A percentile compares a stretch with the other conserved stretches of the same genome.
These are phyloP conservation scores for Odontarrhena argentea DNA, from an alignment of 345 rosid species.

Conservation along the genomic window DNA sequence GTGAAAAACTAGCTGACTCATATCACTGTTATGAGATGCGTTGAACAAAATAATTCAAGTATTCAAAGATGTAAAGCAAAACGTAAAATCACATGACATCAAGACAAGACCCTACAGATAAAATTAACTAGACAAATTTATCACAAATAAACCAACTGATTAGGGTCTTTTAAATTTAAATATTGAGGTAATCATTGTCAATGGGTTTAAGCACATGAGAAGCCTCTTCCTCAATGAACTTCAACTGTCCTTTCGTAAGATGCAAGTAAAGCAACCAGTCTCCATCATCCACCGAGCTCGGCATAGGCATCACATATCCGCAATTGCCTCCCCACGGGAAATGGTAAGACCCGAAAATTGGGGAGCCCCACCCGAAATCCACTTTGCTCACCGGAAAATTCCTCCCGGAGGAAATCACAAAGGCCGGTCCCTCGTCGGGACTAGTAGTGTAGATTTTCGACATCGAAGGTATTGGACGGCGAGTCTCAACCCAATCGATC, in stretches of 20 bases:
- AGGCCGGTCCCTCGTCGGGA: constrained; percentile 53
- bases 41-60: no score
- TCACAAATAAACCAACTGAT: constrained; percentile 3
- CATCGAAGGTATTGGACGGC: constrained; percentile 53
- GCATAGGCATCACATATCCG: constrained; percentile 66
- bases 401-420: constrained; percentile 79
- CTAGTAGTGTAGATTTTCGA: constrained; percentile 55
- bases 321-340: constrained; percentile 57
- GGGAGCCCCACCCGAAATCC: constrained; percentile 62
- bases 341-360: constrained; percentile 53
- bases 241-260: constrained; percentile 45
- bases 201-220: constrained; percentile 47
- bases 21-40: no score
- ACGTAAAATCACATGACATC: constrained; percentile 12
- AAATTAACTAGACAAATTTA: not conserved
- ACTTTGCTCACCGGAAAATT: constrained; percentile 52
- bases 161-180: constrained; percentile 13
- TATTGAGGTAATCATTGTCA: constrained; percentile 43
- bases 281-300: constrained; percentile 45
- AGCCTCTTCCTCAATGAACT: constrained; percentile 48
- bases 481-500: constrained; percentile 81
- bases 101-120: not conserved
- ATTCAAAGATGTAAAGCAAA: constrained; percentile 15
- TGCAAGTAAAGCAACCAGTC: constrained; percentile 63
- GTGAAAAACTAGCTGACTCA: no score